A percentile compares a stretch with the other conserved stretches of the same genome.
phyloP scores from a whole-genome alignment of 75 land plant species.

The Pinus taeda region DNA sequence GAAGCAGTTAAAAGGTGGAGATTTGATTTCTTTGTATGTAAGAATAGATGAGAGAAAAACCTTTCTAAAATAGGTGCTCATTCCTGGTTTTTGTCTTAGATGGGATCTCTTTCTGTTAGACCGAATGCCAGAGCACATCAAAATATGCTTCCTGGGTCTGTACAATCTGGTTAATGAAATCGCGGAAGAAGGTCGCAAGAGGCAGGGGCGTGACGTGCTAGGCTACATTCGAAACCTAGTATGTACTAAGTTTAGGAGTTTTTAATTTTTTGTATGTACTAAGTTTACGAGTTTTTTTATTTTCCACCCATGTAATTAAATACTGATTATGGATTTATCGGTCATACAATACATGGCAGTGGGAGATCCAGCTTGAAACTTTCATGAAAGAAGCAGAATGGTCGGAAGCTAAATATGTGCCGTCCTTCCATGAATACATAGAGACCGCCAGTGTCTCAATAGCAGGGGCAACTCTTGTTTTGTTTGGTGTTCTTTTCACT shows the following conservation, averaged over 20 bases:
- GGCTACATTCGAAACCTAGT: neutral
- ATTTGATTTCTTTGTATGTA: neutral
- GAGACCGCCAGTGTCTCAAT: constrained; percentile 30
- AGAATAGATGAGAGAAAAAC: neutral
- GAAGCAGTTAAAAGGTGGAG: constrained; percentile 12
- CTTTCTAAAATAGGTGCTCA: neutral
- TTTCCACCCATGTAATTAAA: neutral
- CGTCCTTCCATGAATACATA: constrained; percentile 49
- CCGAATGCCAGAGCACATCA: neutral
- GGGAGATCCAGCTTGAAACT: constrained; percentile 40
- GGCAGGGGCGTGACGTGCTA: constrained; percentile 11
- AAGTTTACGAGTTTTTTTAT: neutral
- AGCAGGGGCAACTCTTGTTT: neutral
- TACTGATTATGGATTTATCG: neutral
- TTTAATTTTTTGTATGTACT: too few relatives aligned
- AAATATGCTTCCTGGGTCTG: constrained; percentile 6
- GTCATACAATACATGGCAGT: constrained; percentile 18
- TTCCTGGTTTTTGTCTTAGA: neutral
- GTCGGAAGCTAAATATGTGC: constrained; percentile 25
- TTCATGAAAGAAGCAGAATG: constrained; percentile 46
- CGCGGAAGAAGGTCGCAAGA: constrained; percentile 7
- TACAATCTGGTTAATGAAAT: constrained; percentile 8
- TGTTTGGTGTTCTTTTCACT: too few relatives aligned
- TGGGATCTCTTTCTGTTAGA: constrained; percentile 30
- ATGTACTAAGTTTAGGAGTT: neutral